Base-by-base conservation (phyloP, 176 grass and related monocot genomes). In the Avena insularis region DNA sequence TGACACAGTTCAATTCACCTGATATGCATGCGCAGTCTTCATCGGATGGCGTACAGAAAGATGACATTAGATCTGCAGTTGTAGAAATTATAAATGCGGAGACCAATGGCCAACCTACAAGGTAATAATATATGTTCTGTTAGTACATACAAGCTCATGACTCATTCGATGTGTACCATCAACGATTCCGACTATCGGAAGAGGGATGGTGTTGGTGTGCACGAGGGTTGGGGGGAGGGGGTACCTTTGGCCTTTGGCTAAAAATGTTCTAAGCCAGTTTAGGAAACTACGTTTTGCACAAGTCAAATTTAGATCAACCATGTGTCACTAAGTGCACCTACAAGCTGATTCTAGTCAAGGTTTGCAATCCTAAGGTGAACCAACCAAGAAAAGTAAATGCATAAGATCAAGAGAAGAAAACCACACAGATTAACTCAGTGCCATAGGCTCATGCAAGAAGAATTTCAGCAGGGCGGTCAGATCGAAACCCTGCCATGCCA, bases 71-170 rank as follows among this genome's bases (percentile, higher is more conserved):
- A 78, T 89, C 69, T 46, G 81, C 86, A 81, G 82, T 95, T 57
- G 82, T 56, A 73, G 91, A 93, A 87, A 86, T 98, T 51, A 50
- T 92, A 45, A 92, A 93, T 87, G 73, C 80, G 75, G 91, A 92
- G 79, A 82, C 79, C 15, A 84, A 82, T 51, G 79, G 76, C 77
- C 91, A 92, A 87, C 78, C 90, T 92, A 73, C 89, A 86, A 93
- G 89, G 95, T 98, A 92, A 79, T 81, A 69, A 63, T 56, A 40
- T 60, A 3, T 46, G 10, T 77, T 75, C 20, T 85, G 61, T 83
- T 46, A 12, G 29, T 43, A 66, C 72, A 78, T 48, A 85, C 8
- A 73, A 84, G 57, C 33, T 38, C 45, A 63, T 75, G 13, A 12
- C 13, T 51, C 45, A 29, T 53, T 25, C 36, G 27, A n/a, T 46